Conservation (phyloP, 768 basidiomycete species). For the Tricholomella constricta region DNA sequence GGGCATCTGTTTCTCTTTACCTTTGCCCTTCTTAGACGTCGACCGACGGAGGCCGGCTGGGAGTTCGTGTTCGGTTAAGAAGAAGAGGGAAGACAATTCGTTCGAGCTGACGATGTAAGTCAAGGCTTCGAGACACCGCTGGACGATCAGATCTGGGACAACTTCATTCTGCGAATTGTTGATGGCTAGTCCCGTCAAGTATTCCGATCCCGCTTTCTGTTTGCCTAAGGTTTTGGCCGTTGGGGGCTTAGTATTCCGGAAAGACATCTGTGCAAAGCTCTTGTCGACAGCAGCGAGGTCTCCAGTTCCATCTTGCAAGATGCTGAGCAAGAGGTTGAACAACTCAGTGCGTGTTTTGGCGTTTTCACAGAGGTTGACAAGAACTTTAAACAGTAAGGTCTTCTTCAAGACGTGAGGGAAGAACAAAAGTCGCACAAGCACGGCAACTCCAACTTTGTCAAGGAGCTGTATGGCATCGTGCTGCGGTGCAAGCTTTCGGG, state of each 20-base stretch:
- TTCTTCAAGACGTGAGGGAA: conserved; percentile 93
- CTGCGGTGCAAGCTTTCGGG: conserved; percentile 54
- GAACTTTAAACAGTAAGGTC: conserved; percentile 81
- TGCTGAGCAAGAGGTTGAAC: conserved; percentile 91
- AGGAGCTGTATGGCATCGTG: conserved; percentile 93
- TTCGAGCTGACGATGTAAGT: conserved; percentile 86
- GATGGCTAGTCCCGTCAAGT: conserved; percentile 48
- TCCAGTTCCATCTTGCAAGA: conserved; percentile 93
- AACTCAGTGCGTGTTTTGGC: conserved; percentile 87
- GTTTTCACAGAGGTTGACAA: conserved; percentile 96
- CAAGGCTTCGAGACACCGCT: conserved; percentile 91
- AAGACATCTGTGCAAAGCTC: conserved; percentile 89
- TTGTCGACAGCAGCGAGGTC: conserved; percentile 92
- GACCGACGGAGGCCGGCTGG: conserved; percentile 72
- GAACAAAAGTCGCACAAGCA: conserved; percentile 90
- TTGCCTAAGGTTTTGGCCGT: conserved; percentile 68
- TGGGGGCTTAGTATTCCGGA: conserved; percentile 56
- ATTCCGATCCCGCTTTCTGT: conserved; percentile 62
- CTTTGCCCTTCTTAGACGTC: conserved; percentile 86
- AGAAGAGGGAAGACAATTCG: conserved; percentile 85
- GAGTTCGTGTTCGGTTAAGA: conserved; percentile 94
- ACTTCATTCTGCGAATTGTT: conserved; percentile 69
- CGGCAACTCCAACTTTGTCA: conserved; percentile 86
- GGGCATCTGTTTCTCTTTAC: conserved; percentile 83
- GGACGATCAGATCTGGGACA: conserved; percentile 90